These are phyloP conservation scores for Aspergillus tubingensis DNA, from an alignment of 2,329 filamentous ascomycete genomes.

Conservation along the genomic window DNA sequence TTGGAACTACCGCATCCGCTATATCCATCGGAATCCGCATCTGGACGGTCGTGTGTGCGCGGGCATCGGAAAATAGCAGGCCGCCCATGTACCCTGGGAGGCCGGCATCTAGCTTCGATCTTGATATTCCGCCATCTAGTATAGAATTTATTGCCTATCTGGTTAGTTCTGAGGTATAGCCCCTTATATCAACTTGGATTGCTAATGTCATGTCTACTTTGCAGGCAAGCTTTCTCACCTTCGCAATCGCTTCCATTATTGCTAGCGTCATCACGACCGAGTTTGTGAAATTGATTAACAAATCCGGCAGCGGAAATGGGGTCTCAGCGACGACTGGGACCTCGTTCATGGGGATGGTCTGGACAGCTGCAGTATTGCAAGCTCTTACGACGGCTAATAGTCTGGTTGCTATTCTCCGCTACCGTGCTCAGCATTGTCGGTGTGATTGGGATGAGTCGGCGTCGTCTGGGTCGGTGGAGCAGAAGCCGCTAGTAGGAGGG, in stretches of 20 bases:
- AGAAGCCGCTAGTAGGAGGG: conserved; percentile 3
- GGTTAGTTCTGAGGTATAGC: neutral
- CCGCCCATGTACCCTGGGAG: neutral
- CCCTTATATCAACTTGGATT: neutral
- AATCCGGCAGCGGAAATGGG: neutral
- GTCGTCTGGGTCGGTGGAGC: neutral
- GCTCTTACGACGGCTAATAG: neutral
- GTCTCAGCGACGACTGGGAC: neutral
- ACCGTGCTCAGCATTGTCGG: neutral
- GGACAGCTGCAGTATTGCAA: conserved; percentile 9
- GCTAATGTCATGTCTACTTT: neutral
- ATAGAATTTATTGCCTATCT: neutral
- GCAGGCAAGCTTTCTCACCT: conserved; percentile 1
- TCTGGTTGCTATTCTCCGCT: neutral
- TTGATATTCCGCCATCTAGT: neutral
- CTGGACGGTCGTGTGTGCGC: neutral
- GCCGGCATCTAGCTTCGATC: neutral
- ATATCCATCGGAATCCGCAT: neutral
- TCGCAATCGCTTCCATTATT: conserved; percentile 1
- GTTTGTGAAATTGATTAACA: conserved; percentile 9
- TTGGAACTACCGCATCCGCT: conserved; percentile 1
- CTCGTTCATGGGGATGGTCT: conserved; percentile 8
- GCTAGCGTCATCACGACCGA: conserved; percentile 9
- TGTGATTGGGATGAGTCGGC: neutral
- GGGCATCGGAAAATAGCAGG: neutral